Base-by-base conservation (phyloP, 2,329 filamentous ascomycete species). In the Cladosporium cucumerinum region DNA sequence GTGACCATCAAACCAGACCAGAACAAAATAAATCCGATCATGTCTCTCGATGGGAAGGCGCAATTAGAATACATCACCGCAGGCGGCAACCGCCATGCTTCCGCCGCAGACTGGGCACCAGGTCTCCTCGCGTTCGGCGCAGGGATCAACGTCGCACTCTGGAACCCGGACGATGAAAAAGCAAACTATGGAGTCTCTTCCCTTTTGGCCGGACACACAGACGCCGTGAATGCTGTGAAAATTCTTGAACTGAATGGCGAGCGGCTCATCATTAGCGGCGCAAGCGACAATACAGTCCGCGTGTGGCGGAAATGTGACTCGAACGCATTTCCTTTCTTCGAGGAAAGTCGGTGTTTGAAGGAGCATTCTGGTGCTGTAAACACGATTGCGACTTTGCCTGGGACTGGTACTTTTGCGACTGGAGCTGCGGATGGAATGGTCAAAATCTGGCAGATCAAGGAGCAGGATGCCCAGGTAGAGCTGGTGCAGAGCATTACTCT, bases 1-100 rank as follows among this genome's bases (percentile, higher is more conserved):
- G 25, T 14, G 18, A 28, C 26, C 26, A 28, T 12, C n/a, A n/a
- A 32, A 54, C 51, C 5, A n/a, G 28, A 54, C 5, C 48, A 28
- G 10, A 7, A n/a, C n/a, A 23, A 21, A 18, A 34, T 14, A 34
- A 11, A 36, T 26, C 3, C 18, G 21, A 57, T 30, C 21, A 66
- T 61, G 57, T 52, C 51, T 36, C 10, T 21, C n/a, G 21, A 39
- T 46, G 60, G 34, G 6, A 34, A 26, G 2, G 16, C 26, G 5
- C 57, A 57, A 39, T 32, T 71, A 36, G 70, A 71, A 51, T 87
- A 85, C 71, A 82, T 95, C 70, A 89, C 92, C 55, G 87, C 89
- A 68, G 95, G 95, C 66, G 94, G 92, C 55, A 99, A 98, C 78
- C 86, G 94, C 72, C 92, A 98, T 73, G 90, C 94, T 21, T 88